phyloP scores from a whole-genome alignment of 2,329 filamentous ascomycete species.

The Penicillium verrucosum region DNA sequence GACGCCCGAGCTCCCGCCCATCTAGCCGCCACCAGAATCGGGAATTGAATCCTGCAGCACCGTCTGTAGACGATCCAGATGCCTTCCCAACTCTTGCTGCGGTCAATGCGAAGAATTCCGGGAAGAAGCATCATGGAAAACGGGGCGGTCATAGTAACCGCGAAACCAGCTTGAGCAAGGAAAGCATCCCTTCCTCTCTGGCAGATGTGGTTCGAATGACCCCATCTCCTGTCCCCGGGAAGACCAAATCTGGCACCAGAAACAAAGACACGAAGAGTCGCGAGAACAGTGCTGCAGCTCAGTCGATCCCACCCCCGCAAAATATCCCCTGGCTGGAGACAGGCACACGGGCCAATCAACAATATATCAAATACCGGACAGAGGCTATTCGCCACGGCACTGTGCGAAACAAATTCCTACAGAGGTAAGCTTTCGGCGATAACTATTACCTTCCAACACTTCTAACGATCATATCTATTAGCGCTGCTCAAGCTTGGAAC shows the following conservation, averaged over 20 bases:
- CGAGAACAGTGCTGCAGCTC: slow-evolving; percentile 76
- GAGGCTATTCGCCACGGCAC: slow-evolving; percentile 98
- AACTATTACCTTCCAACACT: not conserved
- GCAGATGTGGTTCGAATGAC: slow-evolving; percentile 96
- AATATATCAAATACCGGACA: slow-evolving; percentile 89
- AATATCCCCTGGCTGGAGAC: slow-evolving; percentile 97
- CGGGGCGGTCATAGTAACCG: slow-evolving; percentile 70
- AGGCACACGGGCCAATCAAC: slow-evolving; percentile 82
- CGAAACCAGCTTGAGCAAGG: slow-evolving; percentile 57
- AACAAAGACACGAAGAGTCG: slow-evolving; percentile 62
- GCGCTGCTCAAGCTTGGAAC: slow-evolving; percentile 97
- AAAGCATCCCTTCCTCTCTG: slow-evolving; percentile 71
- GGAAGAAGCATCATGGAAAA: slow-evolving; percentile 92
- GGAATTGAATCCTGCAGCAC: slow-evolving; percentile 62
- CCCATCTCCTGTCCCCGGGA: slow-evolving; percentile 69
- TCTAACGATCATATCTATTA: slow-evolving; percentile 35
- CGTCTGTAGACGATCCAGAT: slow-evolving; percentile 87
- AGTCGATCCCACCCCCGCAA: slow-evolving; percentile 80
- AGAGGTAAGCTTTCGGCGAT: slow-evolving; percentile 61
- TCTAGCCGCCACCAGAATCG: slow-evolving; percentile 74
- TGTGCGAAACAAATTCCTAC: slow-evolving; percentile 92
- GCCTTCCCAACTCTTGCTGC: slow-evolving; percentile 89
- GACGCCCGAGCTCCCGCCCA: slow-evolving; percentile 75
- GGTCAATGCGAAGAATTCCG: slow-evolving; percentile 63
- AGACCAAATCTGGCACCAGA: slow-evolving; percentile 54